Conservation (phyloP, 768 basidiomycete species). For the Amanita rimosa region DNA sequence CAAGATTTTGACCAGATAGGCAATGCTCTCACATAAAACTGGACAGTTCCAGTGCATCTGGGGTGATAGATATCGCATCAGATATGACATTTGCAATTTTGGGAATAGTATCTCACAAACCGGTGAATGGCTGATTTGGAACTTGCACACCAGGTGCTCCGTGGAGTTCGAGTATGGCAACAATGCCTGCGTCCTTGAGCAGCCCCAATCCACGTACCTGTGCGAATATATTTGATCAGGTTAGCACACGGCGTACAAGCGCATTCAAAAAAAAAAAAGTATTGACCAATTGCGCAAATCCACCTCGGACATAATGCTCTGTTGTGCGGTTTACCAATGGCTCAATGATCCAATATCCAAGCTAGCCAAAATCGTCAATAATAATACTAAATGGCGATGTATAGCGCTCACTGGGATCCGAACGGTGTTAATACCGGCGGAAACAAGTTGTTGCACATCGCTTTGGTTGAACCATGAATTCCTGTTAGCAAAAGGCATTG, state of each 20-base stretch:
- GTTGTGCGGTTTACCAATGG: slow-evolving; percentile 46
- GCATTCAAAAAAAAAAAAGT: not conserved
- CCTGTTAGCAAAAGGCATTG: slow-evolving; percentile 21
- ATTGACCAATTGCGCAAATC: slow-evolving; percentile 50
- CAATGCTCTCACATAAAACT: slow-evolving; percentile 52
- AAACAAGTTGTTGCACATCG: slow-evolving; percentile 44
- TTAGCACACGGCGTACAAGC: not conserved
- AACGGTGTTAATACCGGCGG: slow-evolving; percentile 46
- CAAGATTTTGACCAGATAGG: not conserved
- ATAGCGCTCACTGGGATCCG: slow-evolving; percentile 58
- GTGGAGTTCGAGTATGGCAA: slow-evolving; percentile 56
- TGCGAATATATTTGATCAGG: not conserved
- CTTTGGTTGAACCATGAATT: slow-evolving; percentile 59
- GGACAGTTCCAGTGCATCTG: slow-evolving; percentile 55
- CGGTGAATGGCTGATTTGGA: slow-evolving; percentile 54
- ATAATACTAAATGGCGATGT: not conserved
- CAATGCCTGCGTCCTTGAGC: slow-evolving; percentile 52
- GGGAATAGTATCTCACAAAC: slow-evolving; percentile 30
- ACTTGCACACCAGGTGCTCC: slow-evolving; percentile 62
- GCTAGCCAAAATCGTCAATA: slow-evolving; percentile 24
- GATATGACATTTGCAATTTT: not conserved
- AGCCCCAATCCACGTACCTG: slow-evolving; percentile 55
- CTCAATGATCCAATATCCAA: slow-evolving; percentile 80
- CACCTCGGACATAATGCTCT: slow-evolving; percentile 64
- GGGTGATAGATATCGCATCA: not conserved